Evolutionary conservation across 2,329 filamentous ascomycete species (phyloP), one percentile per base, ranked within the genome.

Genomic region (Fonsecaea nubica): DNA sequence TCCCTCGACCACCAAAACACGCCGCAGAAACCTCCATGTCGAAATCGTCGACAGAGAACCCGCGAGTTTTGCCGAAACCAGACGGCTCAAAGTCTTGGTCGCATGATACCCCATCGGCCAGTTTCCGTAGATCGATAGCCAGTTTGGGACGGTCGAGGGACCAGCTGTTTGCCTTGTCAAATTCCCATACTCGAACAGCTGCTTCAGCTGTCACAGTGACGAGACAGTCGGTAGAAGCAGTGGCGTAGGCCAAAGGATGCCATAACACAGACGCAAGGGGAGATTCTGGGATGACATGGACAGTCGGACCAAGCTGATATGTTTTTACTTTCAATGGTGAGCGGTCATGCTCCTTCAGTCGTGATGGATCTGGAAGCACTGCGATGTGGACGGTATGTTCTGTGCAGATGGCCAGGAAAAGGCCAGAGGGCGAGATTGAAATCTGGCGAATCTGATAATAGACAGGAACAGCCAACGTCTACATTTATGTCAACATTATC

Each of bases 1-100:
- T 80, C 9, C 85, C 86, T 58, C 77, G 81, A 32, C 93, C 93
- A 13, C 93, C 94, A 80, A 99, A 99, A 76, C 89, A 92, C 58
- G 93, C 93, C 1, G 93, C 90, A 3, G 93, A 92, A 25, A 96
- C 92, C 75, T 97, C 92, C 90, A 99, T 96, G 76, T 98, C 93
- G 66, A 96, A 89, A 1, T 87, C 87, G 76, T 98, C 93, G 0
- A 93, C 91, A 0, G 93, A 97, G 74, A 96, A 98, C 9, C 88
- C 90, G 72, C 90, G 92, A 76, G 88, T 92, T 52, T 88, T 90
- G 7, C 89, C 86, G 69, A 89, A 89, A 21, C 85, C 87, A 0
- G 91, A 92, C 5, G 92, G 92, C 36, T 88, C 84, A 75, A 97
- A 92, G 76, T 97, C 92, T 72, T 96, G 90, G 69, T 96, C 90